phyloP scores from a whole-genome alignment of 1,139 yeast genomes.

The Magnusiomyces paraingens region DNA sequence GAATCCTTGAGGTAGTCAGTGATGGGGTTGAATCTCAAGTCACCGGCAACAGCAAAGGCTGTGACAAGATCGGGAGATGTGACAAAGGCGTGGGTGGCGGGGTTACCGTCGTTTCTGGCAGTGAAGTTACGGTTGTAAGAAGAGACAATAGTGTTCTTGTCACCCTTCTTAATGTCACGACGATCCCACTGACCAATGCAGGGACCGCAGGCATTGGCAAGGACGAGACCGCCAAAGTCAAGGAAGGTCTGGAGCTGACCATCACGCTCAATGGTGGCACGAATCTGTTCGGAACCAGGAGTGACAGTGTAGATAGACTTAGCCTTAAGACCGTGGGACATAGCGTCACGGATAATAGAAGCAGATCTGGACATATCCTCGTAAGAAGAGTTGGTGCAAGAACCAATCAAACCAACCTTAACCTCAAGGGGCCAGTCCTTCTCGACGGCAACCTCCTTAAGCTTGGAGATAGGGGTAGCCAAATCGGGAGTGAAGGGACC shows the following conservation, averaged over 20 bases:
- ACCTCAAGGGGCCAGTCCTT: conserved; percentile 94
- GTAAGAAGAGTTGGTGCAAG: conserved; percentile 98
- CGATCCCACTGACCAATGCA: conserved; percentile 99
- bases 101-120: conserved; percentile 98
- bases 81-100: conserved; percentile 95
- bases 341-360: conserved; percentile 87
- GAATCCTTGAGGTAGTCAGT: conserved; percentile 92
- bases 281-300: conserved; percentile 98
- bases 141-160: conserved; percentile 95
- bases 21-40: conserved; percentile 95
- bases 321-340: conserved; percentile 80
- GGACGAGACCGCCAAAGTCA: conserved; percentile 89
- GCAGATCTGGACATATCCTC: conserved; percentile 99
- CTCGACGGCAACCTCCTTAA: conserved; percentile 80
- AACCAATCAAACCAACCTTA: conserved; percentile 94
- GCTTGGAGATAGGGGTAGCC: conserved; percentile 92
- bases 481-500: conserved; percentile 99
- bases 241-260: conserved; percentile 87
- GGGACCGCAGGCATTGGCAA: conserved; percentile 99
- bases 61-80: conserved; percentile 98
- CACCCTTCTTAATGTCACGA: conserved; percentile 95
- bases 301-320: conserved; percentile 90
- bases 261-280: conserved; percentile 98
- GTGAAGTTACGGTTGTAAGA: conserved; percentile 99
- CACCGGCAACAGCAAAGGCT: conserved; percentile 95